Conservation (phyloP, 495 filamentous ascomycete genomes). For the Penicillium argentinense region DNA sequence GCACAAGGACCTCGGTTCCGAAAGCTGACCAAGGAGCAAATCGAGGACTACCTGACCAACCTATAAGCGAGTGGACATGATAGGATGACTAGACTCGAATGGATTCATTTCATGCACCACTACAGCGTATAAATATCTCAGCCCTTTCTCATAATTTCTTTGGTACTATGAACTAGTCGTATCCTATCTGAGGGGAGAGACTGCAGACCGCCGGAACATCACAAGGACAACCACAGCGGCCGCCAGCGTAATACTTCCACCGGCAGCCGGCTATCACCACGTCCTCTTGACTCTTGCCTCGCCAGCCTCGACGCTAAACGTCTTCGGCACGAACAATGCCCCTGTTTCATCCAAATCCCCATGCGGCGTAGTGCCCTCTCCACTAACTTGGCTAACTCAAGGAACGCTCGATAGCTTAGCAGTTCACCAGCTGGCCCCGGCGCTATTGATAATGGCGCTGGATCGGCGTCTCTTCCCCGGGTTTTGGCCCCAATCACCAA, state of each 20-base stretch:
- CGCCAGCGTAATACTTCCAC: neutral
- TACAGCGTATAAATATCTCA: slow-evolving; percentile 23
- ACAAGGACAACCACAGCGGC: slow-evolving; percentile 7
- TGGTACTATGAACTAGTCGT: too few species aligned
- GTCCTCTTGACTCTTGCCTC: too few species aligned
- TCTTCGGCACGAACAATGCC: too few species aligned
- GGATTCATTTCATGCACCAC: slow-evolving; percentile 11
- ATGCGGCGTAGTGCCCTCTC: too few species aligned
- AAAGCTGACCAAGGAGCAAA: slow-evolving; percentile 95
- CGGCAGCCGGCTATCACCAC: too few species aligned
- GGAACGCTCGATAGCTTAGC: too few species aligned
- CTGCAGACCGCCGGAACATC: too few species aligned
- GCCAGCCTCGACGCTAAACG: neutral
- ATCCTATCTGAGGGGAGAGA: too few species aligned
- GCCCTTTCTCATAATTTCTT: slow-evolving; percentile 20
- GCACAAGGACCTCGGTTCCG: slow-evolving; percentile 89
- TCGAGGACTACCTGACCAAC: slow-evolving; percentile 98
- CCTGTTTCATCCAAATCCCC: neutral
- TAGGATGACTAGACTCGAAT: slow-evolving; percentile 23
- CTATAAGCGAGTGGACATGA: slow-evolving; percentile 56
- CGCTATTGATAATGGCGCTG: slow-evolving; percentile 5
- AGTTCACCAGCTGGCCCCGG: too few species aligned
- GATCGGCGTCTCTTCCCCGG: slow-evolving; percentile 5
- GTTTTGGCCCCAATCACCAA: slow-evolving; percentile 2
- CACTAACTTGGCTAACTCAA: too few species aligned